Evolutionary conservation across 176 grass and related monocot genomes (phyloP), one percentile per base, ranked within the genome.

Genomic region (Neostapfia colusana): DNA sequence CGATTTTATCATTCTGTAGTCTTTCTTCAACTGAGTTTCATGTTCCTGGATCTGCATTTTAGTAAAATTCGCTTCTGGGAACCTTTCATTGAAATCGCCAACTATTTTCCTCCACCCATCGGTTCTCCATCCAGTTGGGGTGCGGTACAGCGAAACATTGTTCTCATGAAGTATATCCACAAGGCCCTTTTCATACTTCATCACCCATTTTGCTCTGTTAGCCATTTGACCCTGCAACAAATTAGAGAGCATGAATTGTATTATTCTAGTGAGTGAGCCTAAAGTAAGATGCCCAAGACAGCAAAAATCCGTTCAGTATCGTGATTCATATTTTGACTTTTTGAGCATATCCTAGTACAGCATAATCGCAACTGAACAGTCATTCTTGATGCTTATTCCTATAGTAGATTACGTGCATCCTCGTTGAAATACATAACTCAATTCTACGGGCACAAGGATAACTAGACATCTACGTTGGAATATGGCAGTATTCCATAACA

Each of bases 1-100:
- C 16, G 70, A 74, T 74, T 83, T 88, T 68, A 88, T 67, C 53
- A 83, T 5, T 73, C 37, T 88, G 41, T 83, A 88, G 25, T 88
- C 80, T 69, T 65, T 88, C 80, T 83, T 83, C 75, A 88, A 8
- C 36, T 88, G 85, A 68, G 74, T 79, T 34, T 88, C 85, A 55
- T 83, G 85, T 54, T 88, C 80, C 62, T 88, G 80, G 64, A 88
- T 74, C 74, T 88, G 85, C 72, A 83, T 71, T 74, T 88, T 88
- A 38, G 40, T 83, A 63, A 83, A 88, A 39, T 77, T 82, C 62
- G 75, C 85, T 45, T 83, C 85, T 55, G 75, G 85, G 53, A 74
- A 67, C 75, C 85, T 83, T 42, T 55, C 43, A 51, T 73, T 83
- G 69, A 88, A 88, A 15, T 83, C 80, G 6, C 5, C 74, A 42